phyloP scores from a whole-genome alignment of 495 filamentous ascomycete species.

The Cercophora scortea region DNA sequence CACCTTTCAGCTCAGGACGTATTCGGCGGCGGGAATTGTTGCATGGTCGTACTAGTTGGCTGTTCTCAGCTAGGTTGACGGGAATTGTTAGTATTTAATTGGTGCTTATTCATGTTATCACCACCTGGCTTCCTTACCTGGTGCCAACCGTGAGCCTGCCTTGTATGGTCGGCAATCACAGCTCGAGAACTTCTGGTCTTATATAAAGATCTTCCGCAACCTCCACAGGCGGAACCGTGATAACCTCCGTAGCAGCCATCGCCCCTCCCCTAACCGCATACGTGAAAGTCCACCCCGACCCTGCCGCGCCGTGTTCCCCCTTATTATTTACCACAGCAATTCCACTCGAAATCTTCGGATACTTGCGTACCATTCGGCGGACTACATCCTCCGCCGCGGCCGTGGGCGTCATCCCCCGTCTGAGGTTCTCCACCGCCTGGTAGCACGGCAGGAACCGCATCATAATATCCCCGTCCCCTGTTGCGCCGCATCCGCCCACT shows the following conservation, averaged over 20 bases:
- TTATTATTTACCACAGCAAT: slow-evolving; percentile 35
- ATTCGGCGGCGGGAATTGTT: background rate
- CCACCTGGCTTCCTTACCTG: no score
- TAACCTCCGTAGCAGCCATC: slow-evolving; percentile 33
- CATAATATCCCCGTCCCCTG: slow-evolving; percentile 44
- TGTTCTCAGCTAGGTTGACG: no score
- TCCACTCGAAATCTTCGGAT: slow-evolving; percentile 33
- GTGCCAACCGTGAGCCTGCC: no score
- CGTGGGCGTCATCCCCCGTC: slow-evolving; percentile 31
- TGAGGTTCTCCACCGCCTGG: slow-evolving; percentile 40
- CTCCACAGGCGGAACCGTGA: slow-evolving; percentile 27
- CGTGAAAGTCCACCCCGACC: slow-evolving; percentile 39
- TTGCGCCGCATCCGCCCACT: slow-evolving; percentile 41
- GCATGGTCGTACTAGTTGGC: background rate
- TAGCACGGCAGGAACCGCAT: slow-evolving; percentile 45
- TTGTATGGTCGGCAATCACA: no score
- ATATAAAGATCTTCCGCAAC: no score
- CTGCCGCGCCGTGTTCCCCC: slow-evolving; percentile 38
- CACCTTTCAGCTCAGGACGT: background rate
- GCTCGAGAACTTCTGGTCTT: no score
- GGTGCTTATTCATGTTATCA: no score
- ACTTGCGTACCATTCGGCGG: slow-evolving; percentile 34
- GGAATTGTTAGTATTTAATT: no score
- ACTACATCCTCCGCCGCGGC: slow-evolving; percentile 39
- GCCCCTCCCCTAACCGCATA: slow-evolving; percentile 35